Base-by-base conservation (phyloP, 169 alveolate species). In the Cytauxzoon felis region DNA sequence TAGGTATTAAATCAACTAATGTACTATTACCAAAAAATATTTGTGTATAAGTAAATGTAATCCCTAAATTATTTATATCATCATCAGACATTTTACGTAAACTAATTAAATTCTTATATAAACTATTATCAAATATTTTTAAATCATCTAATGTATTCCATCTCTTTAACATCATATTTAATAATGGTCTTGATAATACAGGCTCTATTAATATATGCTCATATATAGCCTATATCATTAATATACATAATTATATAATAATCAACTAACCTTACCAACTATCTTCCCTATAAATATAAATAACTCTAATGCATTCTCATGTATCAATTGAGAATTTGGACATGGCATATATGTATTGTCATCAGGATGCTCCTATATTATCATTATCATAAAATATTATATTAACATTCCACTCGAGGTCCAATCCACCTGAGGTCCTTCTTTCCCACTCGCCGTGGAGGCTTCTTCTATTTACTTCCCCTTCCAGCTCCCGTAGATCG, bases 161-260 rank as follows among this genome's bases (percentile, higher is more conserved):
- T 23, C 82, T 78, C 56, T 82, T 92, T 27, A 93, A 85, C 38
- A 95, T 80, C 34, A 88, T 63, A 68, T 92, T 95, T 16, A 93
- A 64, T 59, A 93, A 89, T 7, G 92, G 88, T 16, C 91, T 80
- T 41, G 91, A 90, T 50, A 93, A 86, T 47, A 91, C 95, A 2
- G 94, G 93, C 80, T 95, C 97, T 13, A 95, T 63, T 8, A 95
- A 76, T 19, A 90, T 88, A 64, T 91, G 89, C 78, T 95, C 98
- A 57, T 91, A 95, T 26, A 95, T 76, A 7, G 98, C 98, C n/a
- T n/a, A n/a, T n/a, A n/a, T n/a, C n/a, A n/a, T n/a, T n/a, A 81
- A 60, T 45, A 1, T 21, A 11, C 24, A 13, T 7, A 16, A 23
- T 6, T 16, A 16, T 30, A 63, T n/a, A n/a, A n/a, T n/a, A n/a